Evolutionary conservation across 768 basidiomycete genomes (phyloP).

Genomic region (Podaxis sp.): DNA sequence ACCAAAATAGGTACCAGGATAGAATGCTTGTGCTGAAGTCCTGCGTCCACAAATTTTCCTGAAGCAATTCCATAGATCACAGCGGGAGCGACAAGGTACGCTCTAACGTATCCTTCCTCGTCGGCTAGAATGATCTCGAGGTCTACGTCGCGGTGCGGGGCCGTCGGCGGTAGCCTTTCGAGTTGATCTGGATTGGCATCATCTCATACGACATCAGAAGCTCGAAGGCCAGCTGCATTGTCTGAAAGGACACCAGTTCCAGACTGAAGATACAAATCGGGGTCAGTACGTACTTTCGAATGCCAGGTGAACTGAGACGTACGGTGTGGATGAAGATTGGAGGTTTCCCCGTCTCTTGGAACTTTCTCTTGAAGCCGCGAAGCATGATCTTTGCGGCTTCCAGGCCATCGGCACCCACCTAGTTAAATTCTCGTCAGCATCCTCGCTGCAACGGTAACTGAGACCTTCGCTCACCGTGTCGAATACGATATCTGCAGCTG

Average conservation of each 20-base stretch:
- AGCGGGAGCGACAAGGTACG: constrained; percentile 53
- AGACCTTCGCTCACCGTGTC: constrained; percentile 31
- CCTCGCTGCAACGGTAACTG: neutral
- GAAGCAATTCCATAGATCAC: constrained; percentile 53
- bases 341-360: constrained; percentile 30
- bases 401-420: constrained; percentile 42
- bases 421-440: neutral
- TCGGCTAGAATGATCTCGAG: constrained; percentile 46
- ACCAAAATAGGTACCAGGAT: constrained; percentile 50
- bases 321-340: constrained; percentile 45
- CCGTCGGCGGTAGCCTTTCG: constrained; percentile 43
- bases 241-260: constrained; percentile 42
- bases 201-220: constrained; percentile 41
- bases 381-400: constrained; percentile 40
- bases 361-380: constrained; percentile 31
- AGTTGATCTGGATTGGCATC: constrained; percentile 47
- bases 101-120: constrained; percentile 47
- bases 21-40: constrained; percentile 48
- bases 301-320: constrained; percentile 18
- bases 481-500: constrained; percentile 45
- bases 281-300: neutral
- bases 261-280: constrained; percentile 22
- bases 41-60: constrained; percentile 47
- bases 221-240: constrained; percentile 39
- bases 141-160: constrained; percentile 52